phyloP scores from a whole-genome alignment of 1,284 basidiomycete species.

The Ganoderma leucocontextum region DNA sequence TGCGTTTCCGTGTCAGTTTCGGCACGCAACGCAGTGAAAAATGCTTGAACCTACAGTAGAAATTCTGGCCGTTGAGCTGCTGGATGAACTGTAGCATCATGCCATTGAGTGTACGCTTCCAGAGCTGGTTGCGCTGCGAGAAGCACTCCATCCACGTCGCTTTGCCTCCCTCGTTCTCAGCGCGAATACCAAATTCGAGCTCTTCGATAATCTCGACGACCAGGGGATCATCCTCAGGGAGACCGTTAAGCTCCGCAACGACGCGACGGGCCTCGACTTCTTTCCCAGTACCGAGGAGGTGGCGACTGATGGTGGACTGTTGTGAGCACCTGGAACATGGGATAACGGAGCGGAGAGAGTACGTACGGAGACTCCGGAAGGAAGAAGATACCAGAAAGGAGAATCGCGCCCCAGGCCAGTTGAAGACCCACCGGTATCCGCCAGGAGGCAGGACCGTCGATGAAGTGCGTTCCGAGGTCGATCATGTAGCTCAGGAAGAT shows the following conservation, averaged over 20 bases:
- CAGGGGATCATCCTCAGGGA: constrained; percentile 68
- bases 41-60: constrained; percentile 61
- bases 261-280: constrained; percentile 64
- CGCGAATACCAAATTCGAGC: constrained; percentile 70
- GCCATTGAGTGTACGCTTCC: constrained; percentile 76
- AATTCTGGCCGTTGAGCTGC: constrained; percentile 80
- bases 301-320: constrained; percentile 52
- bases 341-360: not conserved
- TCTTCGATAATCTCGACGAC: constrained; percentile 75
- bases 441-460: constrained; percentile 73
- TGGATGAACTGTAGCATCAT: constrained; percentile 88
- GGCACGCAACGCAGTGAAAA: too few relatives aligned
- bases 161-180: constrained; percentile 80
- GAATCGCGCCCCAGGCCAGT: constrained; percentile 70
- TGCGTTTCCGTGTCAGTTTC: not conserved
- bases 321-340: not conserved
- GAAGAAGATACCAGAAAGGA: constrained; percentile 76
- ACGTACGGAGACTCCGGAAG: constrained; percentile 83
- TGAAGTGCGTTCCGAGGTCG: constrained; percentile 72
- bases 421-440: constrained; percentile 75
- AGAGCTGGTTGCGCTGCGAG: constrained; percentile 70
- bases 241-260: constrained; percentile 71
- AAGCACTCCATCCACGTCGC: constrained; percentile 85
- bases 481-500: constrained; percentile 80
- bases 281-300: constrained; percentile 64